Percentiles rank a stretch among this genome's conserved stretches.
Conservation (phyloP, 139 green algal species). For the Chlorella vulgaris region DNA sequence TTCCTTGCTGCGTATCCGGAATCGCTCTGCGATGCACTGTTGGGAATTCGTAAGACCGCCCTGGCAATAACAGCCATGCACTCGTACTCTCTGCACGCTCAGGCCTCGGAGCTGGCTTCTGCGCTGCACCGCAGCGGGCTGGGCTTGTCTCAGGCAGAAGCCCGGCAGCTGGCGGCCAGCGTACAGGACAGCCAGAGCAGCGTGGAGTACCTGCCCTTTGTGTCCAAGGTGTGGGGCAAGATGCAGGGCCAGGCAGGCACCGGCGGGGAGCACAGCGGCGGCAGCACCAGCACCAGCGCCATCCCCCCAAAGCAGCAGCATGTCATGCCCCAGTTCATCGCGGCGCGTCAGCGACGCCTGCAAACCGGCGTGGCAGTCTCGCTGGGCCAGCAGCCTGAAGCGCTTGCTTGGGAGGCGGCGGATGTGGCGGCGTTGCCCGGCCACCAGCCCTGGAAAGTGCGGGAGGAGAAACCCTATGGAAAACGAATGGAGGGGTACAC, state of each 20-base stretch:
- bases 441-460: background rate
- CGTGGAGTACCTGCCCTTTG: slow-evolving; percentile 16
- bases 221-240: slow-evolving; percentile 12
- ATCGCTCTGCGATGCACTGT: too few species aligned
- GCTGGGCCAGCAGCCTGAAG: slow-evolving; percentile 27
- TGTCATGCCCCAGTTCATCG: slow-evolving; percentile 14
- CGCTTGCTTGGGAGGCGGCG: background rate
- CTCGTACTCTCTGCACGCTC: too few species aligned
- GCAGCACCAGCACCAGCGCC: background rate
- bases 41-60: too few species aligned
- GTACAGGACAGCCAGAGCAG: background rate
- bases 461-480: background rate
- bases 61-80: too few species aligned
- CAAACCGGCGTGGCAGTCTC: slow-evolving; percentile 19
- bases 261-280: background rate
- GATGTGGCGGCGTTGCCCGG: background rate
- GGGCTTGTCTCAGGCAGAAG: slow-evolving; percentile 9
- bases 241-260: background rate
- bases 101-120: slow-evolving; percentile 4
- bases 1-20: too few species aligned
- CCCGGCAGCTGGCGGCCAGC: background rate
- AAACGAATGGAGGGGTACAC: background rate
- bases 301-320: background rate
- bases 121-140: slow-evolving; percentile 30
- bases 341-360: slow-evolving; percentile 18